Evolutionary conservation across 1,284 basidiomycete genomes (phyloP).

Genomic region (Tremellales sp.): DNA sequence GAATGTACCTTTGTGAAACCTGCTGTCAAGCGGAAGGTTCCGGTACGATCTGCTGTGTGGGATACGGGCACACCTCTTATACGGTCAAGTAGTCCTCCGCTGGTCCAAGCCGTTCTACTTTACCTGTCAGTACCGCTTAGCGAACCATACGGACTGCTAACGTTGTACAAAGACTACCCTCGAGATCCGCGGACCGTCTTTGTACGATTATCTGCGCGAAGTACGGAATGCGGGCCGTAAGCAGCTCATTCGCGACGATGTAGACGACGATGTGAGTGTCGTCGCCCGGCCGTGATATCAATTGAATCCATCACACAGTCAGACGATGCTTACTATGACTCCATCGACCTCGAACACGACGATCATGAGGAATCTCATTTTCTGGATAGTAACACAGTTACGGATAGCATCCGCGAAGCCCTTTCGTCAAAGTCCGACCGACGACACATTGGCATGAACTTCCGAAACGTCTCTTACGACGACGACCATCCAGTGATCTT

Average conservation of each 20-base stretch:
- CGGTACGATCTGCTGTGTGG: not conserved
- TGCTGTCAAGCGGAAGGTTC: constrained; percentile 2
- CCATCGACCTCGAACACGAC: constrained; percentile 9
- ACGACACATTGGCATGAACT: constrained; percentile 3
- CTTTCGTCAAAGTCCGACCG: constrained; percentile 1
- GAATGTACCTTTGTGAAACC: constrained; percentile 9
- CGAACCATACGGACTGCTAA: not conserved
- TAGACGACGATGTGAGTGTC: not conserved
- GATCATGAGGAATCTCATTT: constrained; percentile 11
- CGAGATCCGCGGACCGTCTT: no score
- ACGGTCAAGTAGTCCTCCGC: no score
- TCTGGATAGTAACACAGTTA: constrained; percentile 2
- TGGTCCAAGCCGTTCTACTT: not conserved
- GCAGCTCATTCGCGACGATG: no score
- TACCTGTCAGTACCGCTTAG: not conserved
- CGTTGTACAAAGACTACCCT: no score
- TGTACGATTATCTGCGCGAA: no score
- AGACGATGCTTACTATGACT: constrained; percentile 10
- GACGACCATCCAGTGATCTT: constrained; percentile 5
- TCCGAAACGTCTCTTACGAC: constrained; percentile 7
- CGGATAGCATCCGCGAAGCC: constrained; percentile 1
- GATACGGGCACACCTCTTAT: no score
- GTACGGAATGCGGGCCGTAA: no score
- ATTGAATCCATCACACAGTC: not conserved
- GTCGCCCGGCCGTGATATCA: not conserved